These are phyloP conservation scores for Ophiocytium majus DNA, from an alignment of 352 stramenopile species.

Conservation along the genomic window DNA sequence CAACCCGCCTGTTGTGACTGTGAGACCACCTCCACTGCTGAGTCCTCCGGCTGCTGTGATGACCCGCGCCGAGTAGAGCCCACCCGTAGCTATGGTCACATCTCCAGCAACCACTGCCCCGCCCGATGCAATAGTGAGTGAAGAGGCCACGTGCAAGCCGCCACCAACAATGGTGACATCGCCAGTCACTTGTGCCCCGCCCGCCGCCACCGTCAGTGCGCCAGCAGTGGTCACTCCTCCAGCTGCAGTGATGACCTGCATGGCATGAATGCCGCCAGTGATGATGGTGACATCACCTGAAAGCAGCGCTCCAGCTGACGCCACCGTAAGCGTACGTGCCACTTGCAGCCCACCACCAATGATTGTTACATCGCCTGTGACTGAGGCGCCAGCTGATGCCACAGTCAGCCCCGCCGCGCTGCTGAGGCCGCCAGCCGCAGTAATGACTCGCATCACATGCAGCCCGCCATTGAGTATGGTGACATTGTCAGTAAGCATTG, in stretches of 20 bases:
- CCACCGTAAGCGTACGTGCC: too few species aligned
- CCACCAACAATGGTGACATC: neutral
- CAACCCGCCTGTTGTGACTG: neutral
- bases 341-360: too few species aligned
- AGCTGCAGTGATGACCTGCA: too few species aligned
- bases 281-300: constrained; percentile 28
- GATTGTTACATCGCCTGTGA: too few species aligned
- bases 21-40: neutral
- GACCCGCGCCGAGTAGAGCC: neutral
- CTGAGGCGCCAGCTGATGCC: too few species aligned
- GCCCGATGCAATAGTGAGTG: neutral
- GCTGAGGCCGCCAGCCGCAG: too few species aligned
- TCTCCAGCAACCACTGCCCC: neutral
- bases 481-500: too few species aligned
- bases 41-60: neutral
- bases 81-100: neutral
- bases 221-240: neutral
- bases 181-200: neutral
- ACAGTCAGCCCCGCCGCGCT: too few species aligned
- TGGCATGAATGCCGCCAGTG: constrained; percentile 23
- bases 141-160: too few species aligned
- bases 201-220: neutral
- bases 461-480: too few species aligned
- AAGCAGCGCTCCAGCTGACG: too few species aligned
- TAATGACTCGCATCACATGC: too few species aligned